These are phyloP conservation scores for Colletotrichum sp. DNA, from an alignment of 2,329 filamentous ascomycete genomes.

Conservation along the genomic window DNA sequence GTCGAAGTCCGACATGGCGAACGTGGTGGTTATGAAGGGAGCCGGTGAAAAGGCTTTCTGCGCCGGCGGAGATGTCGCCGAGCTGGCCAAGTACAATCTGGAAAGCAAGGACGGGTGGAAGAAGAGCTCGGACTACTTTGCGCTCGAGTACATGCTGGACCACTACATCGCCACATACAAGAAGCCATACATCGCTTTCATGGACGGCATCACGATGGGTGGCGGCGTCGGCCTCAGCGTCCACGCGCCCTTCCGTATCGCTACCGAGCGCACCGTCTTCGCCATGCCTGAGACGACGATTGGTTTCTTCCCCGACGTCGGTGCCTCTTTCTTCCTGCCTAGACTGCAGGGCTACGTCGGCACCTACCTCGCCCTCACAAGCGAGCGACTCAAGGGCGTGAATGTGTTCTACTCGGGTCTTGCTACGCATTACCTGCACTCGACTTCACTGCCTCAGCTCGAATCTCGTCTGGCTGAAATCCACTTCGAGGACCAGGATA, in stretches of 20 bases:
- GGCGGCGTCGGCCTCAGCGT: conserved; percentile 93
- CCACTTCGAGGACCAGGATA: conserved; percentile 80
- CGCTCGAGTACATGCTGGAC: conserved; percentile 93
- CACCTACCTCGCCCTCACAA: conserved; percentile 92
- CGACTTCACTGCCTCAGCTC: conserved; percentile 80
- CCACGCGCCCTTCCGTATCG: conserved; percentile 95
- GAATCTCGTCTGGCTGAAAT: conserved; percentile 89
- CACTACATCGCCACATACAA: conserved; percentile 92
- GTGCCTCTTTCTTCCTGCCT: conserved; percentile 93
- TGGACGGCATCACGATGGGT: conserved; percentile 99
- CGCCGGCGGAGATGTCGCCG: conserved; percentile 88
- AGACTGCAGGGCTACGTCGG: conserved; percentile 86
- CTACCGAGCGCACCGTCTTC: conserved; percentile 93
- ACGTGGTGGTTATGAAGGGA: conserved; percentile 91
- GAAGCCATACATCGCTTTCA: conserved; percentile 93
- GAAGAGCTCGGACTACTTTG: conserved; percentile 85
- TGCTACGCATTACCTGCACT: conserved; percentile 96
- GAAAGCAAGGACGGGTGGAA: conserved; percentile 72
- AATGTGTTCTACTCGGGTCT: conserved; percentile 91
- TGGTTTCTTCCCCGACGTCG: conserved; percentile 98
- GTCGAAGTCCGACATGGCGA: conserved; percentile 93
- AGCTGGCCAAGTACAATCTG: conserved; percentile 76
- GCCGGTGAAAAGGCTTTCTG: conserved; percentile 86
- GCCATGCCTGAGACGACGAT: conserved; percentile 99
- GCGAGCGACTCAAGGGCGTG: conserved; percentile 79